phyloP scores from a whole-genome alignment of 176 grass and related monocot species.

The Triticum turgidum region DNA sequence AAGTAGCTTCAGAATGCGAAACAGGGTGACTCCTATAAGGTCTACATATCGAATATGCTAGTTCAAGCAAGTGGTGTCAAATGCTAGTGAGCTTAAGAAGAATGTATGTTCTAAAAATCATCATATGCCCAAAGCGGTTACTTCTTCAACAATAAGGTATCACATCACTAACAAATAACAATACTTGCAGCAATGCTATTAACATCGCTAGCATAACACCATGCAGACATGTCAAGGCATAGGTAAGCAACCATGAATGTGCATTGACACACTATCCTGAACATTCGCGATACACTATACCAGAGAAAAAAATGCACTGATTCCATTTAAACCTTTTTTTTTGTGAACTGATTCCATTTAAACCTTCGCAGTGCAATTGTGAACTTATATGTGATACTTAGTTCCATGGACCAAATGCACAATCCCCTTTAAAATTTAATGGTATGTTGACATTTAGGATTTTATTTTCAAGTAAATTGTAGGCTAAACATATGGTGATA shows the following conservation, averaged over 20 bases:
- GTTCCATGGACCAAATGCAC: not conserved
- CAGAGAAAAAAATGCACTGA: not conserved
- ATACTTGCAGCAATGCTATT: not conserved
- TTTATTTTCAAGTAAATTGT: not conserved
- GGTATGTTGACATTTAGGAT: not conserved
- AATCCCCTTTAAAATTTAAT: not conserved
- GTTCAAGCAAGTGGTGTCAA: not conserved
- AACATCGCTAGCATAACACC: not conserved
- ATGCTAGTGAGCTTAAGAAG: not conserved
- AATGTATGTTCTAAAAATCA: not conserved
- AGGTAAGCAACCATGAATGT: not conserved
- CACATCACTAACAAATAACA: not conserved
- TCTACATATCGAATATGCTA: not conserved
- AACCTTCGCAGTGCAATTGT: not conserved
- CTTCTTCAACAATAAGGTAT: not conserved
- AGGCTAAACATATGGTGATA: not conserved
- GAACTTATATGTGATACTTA: not conserved
- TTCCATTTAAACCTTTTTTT: not conserved
- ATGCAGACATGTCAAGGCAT: not conserved
- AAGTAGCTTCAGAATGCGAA: constrained; percentile 9
- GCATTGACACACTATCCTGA: not conserved
- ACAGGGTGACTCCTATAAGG: not conserved
- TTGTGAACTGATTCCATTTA: not conserved
- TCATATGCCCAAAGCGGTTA: not conserved
- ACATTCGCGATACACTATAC: not conserved